Percentiles rank a stretch among this genome's conserved stretches.
Evolutionary conservation across 768 basidiomycete species (phyloP).

Genomic region (Cytidiella melzeri): DNA sequence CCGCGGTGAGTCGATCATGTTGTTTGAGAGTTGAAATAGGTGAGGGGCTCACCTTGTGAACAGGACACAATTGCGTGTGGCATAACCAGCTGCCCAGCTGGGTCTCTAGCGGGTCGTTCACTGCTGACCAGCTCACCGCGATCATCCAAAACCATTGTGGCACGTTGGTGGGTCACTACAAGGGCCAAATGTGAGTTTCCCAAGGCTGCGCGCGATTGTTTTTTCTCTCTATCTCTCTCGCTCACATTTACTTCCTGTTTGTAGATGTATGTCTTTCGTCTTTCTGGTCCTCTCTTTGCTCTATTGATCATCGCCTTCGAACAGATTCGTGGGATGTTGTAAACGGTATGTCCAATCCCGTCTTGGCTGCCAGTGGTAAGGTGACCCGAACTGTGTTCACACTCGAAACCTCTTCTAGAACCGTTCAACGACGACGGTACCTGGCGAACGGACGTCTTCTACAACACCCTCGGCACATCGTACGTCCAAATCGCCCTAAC

Average conservation of each 20-base stretch:
- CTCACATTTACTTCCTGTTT: neutral
- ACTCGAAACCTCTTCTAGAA: conserved; percentile 19
- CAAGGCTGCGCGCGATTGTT: neutral
- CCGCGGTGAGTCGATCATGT: conserved; percentile 27
- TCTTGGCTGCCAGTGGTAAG: neutral
- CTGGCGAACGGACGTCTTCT: conserved; percentile 47
- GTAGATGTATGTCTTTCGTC: conserved; percentile 7
- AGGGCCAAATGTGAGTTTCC: conserved; percentile 39
- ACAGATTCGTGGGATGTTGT: conserved; percentile 46
- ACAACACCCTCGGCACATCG: conserved; percentile 38
- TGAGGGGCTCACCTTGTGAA: neutral
- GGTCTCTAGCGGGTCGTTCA: conserved; percentile 39
- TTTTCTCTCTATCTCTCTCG: neutral
- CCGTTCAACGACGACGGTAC: conserved; percentile 57
- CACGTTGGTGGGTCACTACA: conserved; percentile 47
- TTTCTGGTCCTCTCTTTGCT: conserved; percentile 4
- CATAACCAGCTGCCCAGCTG: conserved; percentile 47
- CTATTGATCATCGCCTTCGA: neutral
- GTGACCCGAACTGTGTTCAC: too few relatives aligned
- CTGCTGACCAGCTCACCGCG: conserved; percentile 34
- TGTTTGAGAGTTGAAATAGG: neutral
- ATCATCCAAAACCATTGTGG: conserved; percentile 44
- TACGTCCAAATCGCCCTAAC: conserved; percentile 46
- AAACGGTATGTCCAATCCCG: conserved; percentile 27
- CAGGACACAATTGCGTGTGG: conserved; percentile 38